Evolutionary conservation across 106 monocot species (phyloP).

Genomic region (Dendrobium huoshanense): DNA sequence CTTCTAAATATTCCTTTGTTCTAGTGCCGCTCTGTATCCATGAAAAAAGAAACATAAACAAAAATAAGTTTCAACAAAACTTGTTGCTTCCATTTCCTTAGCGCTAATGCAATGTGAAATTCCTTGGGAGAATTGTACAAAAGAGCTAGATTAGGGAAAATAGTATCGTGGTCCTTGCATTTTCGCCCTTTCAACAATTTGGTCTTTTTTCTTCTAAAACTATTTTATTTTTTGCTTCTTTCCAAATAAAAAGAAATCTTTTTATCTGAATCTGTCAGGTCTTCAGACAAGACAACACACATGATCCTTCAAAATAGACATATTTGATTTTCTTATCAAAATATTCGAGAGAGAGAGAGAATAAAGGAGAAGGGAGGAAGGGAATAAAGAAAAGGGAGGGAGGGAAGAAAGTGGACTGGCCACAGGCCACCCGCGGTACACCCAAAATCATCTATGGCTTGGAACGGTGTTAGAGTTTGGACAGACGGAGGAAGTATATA

Average conservation of each 20-base stretch:
- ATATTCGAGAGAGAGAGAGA: background rate
- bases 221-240: background rate
- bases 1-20: constrained; percentile 68
- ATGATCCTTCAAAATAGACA: background rate
- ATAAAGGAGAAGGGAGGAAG: too few relatives aligned
- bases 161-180: background rate
- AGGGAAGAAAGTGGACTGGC: too few relatives aligned
- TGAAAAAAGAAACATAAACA: background rate
- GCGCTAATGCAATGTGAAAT: background rate
- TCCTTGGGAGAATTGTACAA: background rate
- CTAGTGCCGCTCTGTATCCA: constrained; percentile 66
- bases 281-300: background rate
- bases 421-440: too few relatives aligned
- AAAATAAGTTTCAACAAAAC: constrained; percentile 2
- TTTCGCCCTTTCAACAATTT: background rate
- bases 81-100: background rate
- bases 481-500: background rate
- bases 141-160: background rate
- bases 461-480: background rate
- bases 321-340: background rate
- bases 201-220: background rate
- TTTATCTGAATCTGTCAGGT: background rate
- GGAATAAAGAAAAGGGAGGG: too few relatives aligned
- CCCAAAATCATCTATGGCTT: background rate
- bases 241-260: background rate